These are phyloP conservation scores for Colletotrichum tamarilloi DNA, from an alignment of 2,329 filamentous ascomycete species.

Conservation along the genomic window DNA sequence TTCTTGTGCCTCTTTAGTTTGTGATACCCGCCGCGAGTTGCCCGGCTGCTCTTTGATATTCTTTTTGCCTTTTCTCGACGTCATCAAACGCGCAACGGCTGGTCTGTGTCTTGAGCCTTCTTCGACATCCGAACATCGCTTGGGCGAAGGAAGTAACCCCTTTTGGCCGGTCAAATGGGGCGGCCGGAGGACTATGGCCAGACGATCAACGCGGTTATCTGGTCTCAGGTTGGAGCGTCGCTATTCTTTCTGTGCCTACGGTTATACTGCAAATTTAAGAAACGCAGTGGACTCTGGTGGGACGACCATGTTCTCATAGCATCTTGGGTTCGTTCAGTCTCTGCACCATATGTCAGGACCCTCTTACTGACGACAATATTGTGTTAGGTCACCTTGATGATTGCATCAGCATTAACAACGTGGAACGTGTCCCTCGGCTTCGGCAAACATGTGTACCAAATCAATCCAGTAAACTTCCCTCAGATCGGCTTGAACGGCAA, in stretches of 20 bases:
- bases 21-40: background rate
- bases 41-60: background rate
- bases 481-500: slow-evolving; percentile 39
- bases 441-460: slow-evolving; percentile 35
- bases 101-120: background rate
- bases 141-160: background rate
- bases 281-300: slow-evolving; percentile 42
- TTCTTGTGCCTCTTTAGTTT: slow-evolving; percentile 12
- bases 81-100: slow-evolving; percentile 7
- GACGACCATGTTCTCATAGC: slow-evolving; percentile 42
- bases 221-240: slow-evolving; percentile 37
- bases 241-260: slow-evolving; percentile 38
- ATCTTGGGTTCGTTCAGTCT: slow-evolving; percentile 38
- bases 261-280: slow-evolving; percentile 40
- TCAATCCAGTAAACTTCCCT: slow-evolving; percentile 27
- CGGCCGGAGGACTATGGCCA: slow-evolving; percentile 29
- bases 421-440: slow-evolving; percentile 32
- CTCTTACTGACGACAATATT: background rate
- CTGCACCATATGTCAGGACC: too few relatives aligned
- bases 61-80: background rate
- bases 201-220: slow-evolving; percentile 34
- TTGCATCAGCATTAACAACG: background rate
- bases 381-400: slow-evolving; percentile 17
- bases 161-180: slow-evolving; percentile 27
- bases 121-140: background rate